Conservation (phyloP, 768 basidiomycete species). For the Psilocybe subaeruginosa region DNA sequence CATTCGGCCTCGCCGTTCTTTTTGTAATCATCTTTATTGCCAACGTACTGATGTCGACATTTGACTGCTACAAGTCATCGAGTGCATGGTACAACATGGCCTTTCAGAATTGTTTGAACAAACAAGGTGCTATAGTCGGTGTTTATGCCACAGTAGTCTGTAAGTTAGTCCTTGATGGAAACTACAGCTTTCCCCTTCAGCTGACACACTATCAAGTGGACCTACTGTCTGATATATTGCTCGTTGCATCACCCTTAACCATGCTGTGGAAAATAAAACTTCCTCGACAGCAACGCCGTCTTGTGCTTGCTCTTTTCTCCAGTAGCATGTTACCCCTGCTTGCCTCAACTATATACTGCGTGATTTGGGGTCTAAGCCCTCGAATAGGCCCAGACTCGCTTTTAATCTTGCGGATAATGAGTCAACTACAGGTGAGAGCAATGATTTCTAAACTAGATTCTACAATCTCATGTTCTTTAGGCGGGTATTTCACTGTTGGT, state of each 20-base stretch:
- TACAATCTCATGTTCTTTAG: neutral
- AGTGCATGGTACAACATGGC: constrained; percentile 3
- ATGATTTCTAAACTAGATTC: neutral
- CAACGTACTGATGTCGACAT: constrained; percentile 5
- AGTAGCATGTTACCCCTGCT: constrained; percentile 24
- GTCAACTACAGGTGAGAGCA: constrained; percentile 5
- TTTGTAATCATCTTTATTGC: constrained; percentile 14
- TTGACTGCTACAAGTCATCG: constrained; percentile 5
- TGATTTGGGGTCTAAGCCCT: constrained; percentile 14
- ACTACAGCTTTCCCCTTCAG: neutral
- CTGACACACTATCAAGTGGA: constrained; percentile 20
- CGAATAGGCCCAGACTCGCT: constrained; percentile 1
- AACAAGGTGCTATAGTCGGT: constrained; percentile 2
- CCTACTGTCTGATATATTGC: constrained; percentile 25
- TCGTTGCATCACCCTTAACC: constrained; percentile 27
- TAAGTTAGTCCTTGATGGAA: neutral
- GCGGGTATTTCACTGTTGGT: constrained; percentile 2
- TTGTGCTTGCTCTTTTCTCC: constrained; percentile 29
- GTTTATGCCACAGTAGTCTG: neutral
- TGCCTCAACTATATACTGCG: constrained; percentile 20
- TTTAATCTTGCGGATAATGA: constrained; percentile 6
- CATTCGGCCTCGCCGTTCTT: constrained; percentile 1
- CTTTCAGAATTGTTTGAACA: constrained; percentile 2
- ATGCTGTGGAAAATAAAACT: constrained; percentile 28
- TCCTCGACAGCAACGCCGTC: constrained; percentile 22